Conservation (phyloP, 129 eudicot species). For the Flaveria sonorensis region DNA sequence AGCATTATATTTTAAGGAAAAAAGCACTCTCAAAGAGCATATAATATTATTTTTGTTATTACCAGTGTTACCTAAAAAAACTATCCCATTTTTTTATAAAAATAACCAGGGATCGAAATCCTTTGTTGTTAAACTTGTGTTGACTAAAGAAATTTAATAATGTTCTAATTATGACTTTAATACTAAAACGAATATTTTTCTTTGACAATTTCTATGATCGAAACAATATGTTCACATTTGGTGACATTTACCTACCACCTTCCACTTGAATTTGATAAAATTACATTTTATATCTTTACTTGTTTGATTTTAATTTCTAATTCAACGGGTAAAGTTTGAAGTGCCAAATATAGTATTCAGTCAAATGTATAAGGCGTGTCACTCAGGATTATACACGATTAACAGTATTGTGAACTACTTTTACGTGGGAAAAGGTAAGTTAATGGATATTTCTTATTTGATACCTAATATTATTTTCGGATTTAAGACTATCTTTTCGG, state of each 20-base stretch:
- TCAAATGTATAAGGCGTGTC: background rate
- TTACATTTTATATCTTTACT: too few species aligned
- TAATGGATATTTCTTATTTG: background rate
- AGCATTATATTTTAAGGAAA: background rate
- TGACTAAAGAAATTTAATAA: background rate
- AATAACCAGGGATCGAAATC: background rate
- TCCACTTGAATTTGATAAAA: background rate
- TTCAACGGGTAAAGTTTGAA: background rate
- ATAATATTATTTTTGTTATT: background rate
- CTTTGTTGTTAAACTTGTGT: background rate
- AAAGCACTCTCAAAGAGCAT: background rate
- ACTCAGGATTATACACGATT: background rate
- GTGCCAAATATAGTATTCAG: background rate
- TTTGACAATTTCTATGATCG: background rate
- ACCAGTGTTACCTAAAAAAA: background rate
- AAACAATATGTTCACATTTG: background rate
- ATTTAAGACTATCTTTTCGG: too few species aligned
- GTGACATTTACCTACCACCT: background rate
- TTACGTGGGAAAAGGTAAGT: background rate
- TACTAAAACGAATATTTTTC: background rate
- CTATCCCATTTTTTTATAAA: background rate
- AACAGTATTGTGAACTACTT: background rate
- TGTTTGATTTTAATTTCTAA: background rate
- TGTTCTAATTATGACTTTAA: background rate
- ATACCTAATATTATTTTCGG: too few species aligned